These are phyloP conservation scores for Clavariopsis aquatica DNA, from an alignment of 495 filamentous ascomycete genomes.

Conservation along the genomic window DNA sequence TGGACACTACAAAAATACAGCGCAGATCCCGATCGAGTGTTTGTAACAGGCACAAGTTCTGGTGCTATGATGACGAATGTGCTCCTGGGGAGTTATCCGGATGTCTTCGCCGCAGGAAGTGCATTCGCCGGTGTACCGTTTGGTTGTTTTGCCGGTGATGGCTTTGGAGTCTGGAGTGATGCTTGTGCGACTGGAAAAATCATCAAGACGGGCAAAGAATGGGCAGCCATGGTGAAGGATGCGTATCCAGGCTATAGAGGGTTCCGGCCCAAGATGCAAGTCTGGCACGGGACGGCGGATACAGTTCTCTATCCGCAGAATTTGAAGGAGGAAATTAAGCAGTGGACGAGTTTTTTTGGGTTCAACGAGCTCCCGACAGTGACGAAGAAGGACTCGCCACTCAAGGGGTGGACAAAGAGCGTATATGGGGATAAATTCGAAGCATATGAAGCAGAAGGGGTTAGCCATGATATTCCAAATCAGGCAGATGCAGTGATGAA, in stretches of 20 bases:
- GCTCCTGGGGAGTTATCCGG: constrained; percentile 60
- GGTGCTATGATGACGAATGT: constrained; percentile 53
- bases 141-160: constrained; percentile 57
- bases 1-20: constrained; percentile 54
- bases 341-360: constrained; percentile 59
- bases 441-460: constrained; percentile 51
- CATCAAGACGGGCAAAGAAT: constrained; percentile 52
- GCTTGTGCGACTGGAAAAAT: constrained; percentile 56
- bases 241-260: constrained; percentile 60
- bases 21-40: constrained; percentile 52
- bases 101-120: constrained; percentile 59
- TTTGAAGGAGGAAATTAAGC: constrained; percentile 56
- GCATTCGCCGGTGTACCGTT: constrained; percentile 62
- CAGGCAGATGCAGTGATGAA: constrained; percentile 34
- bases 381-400: constrained; percentile 30
- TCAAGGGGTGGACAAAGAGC: constrained; percentile 52
- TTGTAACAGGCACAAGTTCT: constrained; percentile 56
- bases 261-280: constrained; percentile 56
- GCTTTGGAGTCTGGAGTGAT: constrained; percentile 54
- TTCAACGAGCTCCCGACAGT: constrained; percentile 9
- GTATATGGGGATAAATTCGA: constrained; percentile 51
- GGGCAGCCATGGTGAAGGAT: constrained; percentile 54
- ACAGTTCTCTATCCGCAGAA: constrained; percentile 54
- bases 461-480: constrained; percentile 51
- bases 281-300: constrained; percentile 57